Conservation (phyloP, 2,329 filamentous ascomycete species). For the Aureobasidium sp. region DNA sequence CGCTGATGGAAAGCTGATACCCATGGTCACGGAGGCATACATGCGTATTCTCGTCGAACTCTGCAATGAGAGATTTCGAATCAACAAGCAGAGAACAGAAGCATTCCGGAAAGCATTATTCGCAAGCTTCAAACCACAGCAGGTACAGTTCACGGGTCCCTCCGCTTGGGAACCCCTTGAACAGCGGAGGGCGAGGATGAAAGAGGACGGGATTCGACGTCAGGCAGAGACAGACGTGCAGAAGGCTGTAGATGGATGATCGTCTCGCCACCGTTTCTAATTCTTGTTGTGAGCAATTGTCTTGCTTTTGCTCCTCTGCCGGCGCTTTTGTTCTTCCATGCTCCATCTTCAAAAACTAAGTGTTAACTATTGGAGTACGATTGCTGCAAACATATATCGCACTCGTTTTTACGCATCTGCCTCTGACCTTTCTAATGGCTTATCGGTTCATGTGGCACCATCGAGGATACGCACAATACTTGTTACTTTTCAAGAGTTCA, state of each 20-base stretch:
- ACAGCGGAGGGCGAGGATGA: slow-evolving; percentile 3
- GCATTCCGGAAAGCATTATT: slow-evolving; percentile 52
- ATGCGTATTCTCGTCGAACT: slow-evolving; percentile 59
- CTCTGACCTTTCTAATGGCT: background rate
- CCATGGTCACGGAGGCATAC: slow-evolving; percentile 58
- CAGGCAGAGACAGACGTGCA: background rate
- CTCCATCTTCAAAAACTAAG: too few relatives aligned
- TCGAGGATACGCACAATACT: background rate
- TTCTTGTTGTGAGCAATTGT: background rate
- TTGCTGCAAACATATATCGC: too few relatives aligned
- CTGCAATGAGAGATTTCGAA: slow-evolving; percentile 64
- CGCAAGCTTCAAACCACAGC: slow-evolving; percentile 25
- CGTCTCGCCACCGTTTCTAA: background rate
- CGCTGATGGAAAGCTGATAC: slow-evolving; percentile 35
- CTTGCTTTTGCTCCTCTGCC: background rate
- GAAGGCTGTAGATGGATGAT: background rate
- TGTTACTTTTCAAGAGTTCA: background rate
- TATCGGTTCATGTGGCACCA: background rate
- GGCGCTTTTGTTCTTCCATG: too few relatives aligned
- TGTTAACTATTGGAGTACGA: too few relatives aligned
- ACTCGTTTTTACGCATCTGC: background rate
- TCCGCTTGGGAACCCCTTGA: background rate
- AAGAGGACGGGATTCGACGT: background rate
- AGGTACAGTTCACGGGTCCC: slow-evolving; percentile 1
- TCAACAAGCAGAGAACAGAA: slow-evolving; percentile 60